Evolutionary conservation across 768 basidiomycete species (phyloP).

Genomic region (Lepiota venenata): DNA sequence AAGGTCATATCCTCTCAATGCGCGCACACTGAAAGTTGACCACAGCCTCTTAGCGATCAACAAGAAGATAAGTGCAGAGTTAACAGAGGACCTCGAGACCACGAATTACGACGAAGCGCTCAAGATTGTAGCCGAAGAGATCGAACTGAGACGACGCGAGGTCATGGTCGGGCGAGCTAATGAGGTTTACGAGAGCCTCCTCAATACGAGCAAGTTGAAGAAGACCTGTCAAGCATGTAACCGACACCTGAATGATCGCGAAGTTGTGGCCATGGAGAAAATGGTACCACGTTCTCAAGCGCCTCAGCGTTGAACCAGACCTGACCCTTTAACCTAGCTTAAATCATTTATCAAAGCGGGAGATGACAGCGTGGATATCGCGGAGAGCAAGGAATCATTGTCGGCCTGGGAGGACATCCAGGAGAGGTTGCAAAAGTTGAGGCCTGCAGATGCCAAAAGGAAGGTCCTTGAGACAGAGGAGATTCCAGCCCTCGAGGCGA

Average conservation of each 20-base stretch:
- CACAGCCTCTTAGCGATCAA: neutral
- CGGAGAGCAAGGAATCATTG: conserved; percentile 39
- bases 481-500: conserved; percentile 62
- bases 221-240: conserved; percentile 77
- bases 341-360: conserved; percentile 2
- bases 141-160: conserved; percentile 1
- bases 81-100: conserved; percentile 29
- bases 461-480: conserved; percentile 56
- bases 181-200: conserved; percentile 48
- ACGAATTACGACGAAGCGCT: conserved; percentile 44
- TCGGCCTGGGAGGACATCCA: conserved; percentile 60
- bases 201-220: conserved; percentile 56
- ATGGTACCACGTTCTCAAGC: conserved; percentile 47
- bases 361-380: neutral
- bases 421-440: conserved; percentile 50
- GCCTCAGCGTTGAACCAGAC: conserved; percentile 10
- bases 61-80: conserved; percentile 25
- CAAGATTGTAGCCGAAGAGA: conserved; percentile 30
- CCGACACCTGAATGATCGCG: conserved; percentile 53
- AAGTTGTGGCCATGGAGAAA: conserved; percentile 60
- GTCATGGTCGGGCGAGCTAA: conserved; percentile 6
- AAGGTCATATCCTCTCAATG: conserved; percentile 3
- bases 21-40: neutral
- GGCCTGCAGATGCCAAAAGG: conserved; percentile 51
- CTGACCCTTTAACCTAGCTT: neutral